Evolutionary conservation across 2,329 filamentous ascomycete genomes (phyloP).

Genomic region (Aspergillus sp.): DNA sequence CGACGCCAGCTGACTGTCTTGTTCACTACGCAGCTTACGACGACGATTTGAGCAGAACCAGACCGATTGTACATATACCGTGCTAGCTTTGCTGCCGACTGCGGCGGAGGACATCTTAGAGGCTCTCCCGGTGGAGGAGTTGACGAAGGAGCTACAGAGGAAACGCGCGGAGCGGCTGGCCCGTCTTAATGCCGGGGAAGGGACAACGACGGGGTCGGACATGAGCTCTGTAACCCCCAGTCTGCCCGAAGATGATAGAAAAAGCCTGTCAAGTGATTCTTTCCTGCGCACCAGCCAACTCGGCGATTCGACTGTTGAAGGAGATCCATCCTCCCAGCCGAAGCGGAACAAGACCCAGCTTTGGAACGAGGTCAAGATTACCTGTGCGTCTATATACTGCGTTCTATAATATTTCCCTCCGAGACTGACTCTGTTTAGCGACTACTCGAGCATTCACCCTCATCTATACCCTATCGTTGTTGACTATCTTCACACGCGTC

Average conservation of each 20-base stretch:
- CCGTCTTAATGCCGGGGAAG: slow-evolving; percentile 56
- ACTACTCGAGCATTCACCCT: slow-evolving; percentile 89
- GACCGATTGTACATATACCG: slow-evolving; percentile 96
- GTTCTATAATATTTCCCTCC: background rate
- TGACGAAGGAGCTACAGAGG: slow-evolving; percentile 90
- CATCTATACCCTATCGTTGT: slow-evolving; percentile 83
- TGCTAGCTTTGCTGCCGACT: slow-evolving; percentile 90
- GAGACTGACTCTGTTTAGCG: slow-evolving; percentile 52
- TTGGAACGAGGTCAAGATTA: slow-evolving; percentile 97
- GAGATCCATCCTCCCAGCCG: slow-evolving; percentile 47
- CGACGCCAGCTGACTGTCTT: slow-evolving; percentile 12
- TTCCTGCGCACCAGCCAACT: slow-evolving; percentile 82
- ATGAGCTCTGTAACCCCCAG: slow-evolving; percentile 62
- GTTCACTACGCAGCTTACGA: slow-evolving; percentile 66
- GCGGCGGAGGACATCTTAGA: slow-evolving; percentile 86
- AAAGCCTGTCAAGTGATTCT: slow-evolving; percentile 75
- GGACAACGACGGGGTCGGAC: slow-evolving; percentile 53
- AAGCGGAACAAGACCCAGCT: slow-evolving; percentile 88
- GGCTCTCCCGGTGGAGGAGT: slow-evolving; percentile 84
- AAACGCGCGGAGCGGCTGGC: slow-evolving; percentile 76
- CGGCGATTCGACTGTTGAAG: slow-evolving; percentile 55
- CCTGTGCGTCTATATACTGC: slow-evolving; percentile 58
- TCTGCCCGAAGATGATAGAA: slow-evolving; percentile 77
- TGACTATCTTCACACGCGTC: slow-evolving; percentile 89
- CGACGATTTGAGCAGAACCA: slow-evolving; percentile 98